Base-by-base conservation (phyloP, 2,329 filamentous ascomycete species). In the Dendryphion nanum region DNA sequence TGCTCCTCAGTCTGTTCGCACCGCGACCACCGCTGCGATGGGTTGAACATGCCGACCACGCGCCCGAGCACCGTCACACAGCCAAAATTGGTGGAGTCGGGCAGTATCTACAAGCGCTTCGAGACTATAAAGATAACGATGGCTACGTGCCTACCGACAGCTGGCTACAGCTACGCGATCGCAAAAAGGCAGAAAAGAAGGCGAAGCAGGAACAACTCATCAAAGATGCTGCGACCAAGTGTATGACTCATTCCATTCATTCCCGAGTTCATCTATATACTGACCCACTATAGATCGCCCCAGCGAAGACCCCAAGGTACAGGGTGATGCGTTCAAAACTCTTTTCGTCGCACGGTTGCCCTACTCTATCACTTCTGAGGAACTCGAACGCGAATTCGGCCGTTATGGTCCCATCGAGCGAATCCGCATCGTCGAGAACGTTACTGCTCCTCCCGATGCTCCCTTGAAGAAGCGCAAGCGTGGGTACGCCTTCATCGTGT, bases 401-500 rank as follows among this genome's bases (percentile, higher is more conserved):
- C 85, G 91, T 40, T 96, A 90, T 64, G 93, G 93, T 17, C 86
- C 89, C 4, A 94, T 98, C 65, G 93, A 97, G 69, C 82, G 90
- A 87, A 95, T 95, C 58, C 88, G 91, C 46, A 88, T 95, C 54
- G 81, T 96, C 52, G 81, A 81, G 57, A 85, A 95, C 63, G 83
- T 82, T 4, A 81, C 87, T 53, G 77, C 81, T 77, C 52, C 79
- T 79, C 60, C 85, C 77, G 66, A 80, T 77, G 40, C 86, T 33
- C 53, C 63, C 10, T 37, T 47, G 6, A 69, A 69, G 51, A 72
- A 69, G 59, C 89, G 90, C 70, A 87, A 94, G 61, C 79, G 85
- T 58, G 93, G 93, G 45, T 98, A 98, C 68, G 93, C 89, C 45
- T 98, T 98, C 63, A 85, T 98, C 53, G 88, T 97, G 38, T 98